phyloP scores from a whole-genome alignment of 2,329 filamentous ascomycete species.

The Periconia sp. region DNA sequence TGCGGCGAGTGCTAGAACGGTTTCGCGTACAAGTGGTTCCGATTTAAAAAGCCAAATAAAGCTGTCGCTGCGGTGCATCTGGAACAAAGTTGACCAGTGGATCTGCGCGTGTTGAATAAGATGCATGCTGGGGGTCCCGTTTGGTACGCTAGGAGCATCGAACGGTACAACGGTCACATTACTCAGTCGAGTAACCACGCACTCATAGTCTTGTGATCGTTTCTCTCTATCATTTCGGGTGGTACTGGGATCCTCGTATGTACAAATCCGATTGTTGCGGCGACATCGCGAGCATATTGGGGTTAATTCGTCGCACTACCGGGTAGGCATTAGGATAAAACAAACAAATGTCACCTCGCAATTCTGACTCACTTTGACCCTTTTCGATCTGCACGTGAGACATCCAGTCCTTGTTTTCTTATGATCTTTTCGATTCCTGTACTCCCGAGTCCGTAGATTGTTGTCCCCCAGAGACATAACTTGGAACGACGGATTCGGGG shows the following conservation, averaged over 20 bases:
- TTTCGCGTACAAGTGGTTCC: slow-evolving; percentile 2
- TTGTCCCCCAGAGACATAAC: too few species aligned
- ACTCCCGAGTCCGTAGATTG: too few species aligned
- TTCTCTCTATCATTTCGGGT: too few species aligned
- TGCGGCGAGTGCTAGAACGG: slow-evolving; percentile 5
- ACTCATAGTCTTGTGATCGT: too few species aligned
- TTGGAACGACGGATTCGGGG: too few species aligned
- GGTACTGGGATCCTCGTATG: neutral
- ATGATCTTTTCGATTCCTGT: too few species aligned
- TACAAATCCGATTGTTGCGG: neutral
- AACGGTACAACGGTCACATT: neutral
- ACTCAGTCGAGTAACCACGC: neutral
- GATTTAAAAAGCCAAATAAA: neutral
- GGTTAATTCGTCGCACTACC: neutral
- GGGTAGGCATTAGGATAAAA: too few species aligned
- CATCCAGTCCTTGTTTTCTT: too few species aligned
- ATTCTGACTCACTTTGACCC: too few species aligned
- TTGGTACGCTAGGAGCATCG: neutral
- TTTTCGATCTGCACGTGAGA: too few species aligned
- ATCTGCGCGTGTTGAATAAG: neutral
- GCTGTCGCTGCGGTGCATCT: neutral
- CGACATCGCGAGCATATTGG: neutral
- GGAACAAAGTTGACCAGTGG: neutral
- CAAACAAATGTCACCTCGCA: too few species aligned
- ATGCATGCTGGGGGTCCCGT: neutral